phyloP scores from a whole-genome alignment of 495 filamentous ascomycete genomes.

The Penicillium lagena region DNA sequence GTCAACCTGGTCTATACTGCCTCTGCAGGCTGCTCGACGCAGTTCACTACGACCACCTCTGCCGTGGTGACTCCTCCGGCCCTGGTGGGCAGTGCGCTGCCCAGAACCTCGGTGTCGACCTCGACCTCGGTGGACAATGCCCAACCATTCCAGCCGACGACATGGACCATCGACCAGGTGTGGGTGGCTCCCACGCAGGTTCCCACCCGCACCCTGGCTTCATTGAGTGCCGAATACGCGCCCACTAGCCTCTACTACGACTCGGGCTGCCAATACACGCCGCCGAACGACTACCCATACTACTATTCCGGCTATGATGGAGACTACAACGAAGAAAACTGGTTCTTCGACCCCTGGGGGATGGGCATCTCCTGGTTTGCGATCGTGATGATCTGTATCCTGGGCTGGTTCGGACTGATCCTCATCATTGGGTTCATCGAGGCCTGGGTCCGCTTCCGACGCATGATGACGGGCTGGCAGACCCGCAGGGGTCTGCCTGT shows the following conservation, averaged over 20 bases:
- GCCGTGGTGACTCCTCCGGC: conserved; percentile 11
- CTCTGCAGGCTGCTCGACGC: conserved; percentile 23
- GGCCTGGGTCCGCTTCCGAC: conserved; percentile 44
- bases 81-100: conserved; percentile 10
- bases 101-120: conserved; percentile 16
- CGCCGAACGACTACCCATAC: conserved; percentile 8
- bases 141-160: conserved; percentile 20
- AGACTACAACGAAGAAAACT: conserved; percentile 6
- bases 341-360: conserved; percentile 18
- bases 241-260: conserved; percentile 14
- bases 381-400: conserved; percentile 28
- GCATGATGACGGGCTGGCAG: conserved; percentile 43
- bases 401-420: conserved; percentile 34
- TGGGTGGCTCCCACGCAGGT: conserved; percentile 26
- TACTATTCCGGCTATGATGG: conserved; percentile 8
- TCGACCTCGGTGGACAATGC: conserved; percentile 23
- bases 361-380: conserved; percentile 24
- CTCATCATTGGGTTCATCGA: conserved; percentile 45
- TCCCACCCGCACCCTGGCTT: conserved; percentile 13
- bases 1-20: conserved; percentile 31
- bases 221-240: conserved; percentile 14
- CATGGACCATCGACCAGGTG: conserved; percentile 21
- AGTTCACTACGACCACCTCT: conserved; percentile 22
- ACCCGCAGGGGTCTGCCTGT: conserved; percentile 42
- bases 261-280: conserved; percentile 4